phyloP scores from a whole-genome alignment of 176 grass and related monocot species.

The Aegilops umbellulata region DNA sequence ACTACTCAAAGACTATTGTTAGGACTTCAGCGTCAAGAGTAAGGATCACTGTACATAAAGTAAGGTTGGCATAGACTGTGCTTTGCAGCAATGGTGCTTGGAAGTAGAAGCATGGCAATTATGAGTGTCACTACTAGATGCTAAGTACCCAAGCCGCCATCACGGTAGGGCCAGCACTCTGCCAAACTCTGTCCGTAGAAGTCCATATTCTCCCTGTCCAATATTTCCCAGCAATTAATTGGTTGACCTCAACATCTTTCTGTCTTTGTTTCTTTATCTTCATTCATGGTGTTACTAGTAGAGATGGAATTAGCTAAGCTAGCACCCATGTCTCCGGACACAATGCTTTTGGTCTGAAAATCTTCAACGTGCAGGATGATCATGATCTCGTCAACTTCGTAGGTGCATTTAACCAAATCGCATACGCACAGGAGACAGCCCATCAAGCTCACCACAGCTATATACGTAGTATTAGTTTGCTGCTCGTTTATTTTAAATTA shows the following conservation, averaged over 20 bases:
- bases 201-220: not conserved
- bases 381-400: not conserved
- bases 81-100: slow-evolving; percentile 39
- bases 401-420: not conserved
- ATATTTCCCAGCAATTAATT: not conserved
- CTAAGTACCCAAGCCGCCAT: not conserved
- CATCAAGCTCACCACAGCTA: slow-evolving; percentile 22
- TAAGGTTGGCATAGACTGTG: slow-evolving; percentile 38
- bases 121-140: not conserved
- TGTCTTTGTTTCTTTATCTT: too few species aligned
- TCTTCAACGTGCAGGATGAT: not conserved
- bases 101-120: slow-evolving; percentile 38
- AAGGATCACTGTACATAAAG: slow-evolving; percentile 34
- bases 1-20: slow-evolving; percentile 16
- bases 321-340: not conserved
- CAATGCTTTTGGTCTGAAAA: not conserved
- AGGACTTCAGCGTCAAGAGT: slow-evolving; percentile 12
- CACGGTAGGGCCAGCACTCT: slow-evolving; percentile 3
- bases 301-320: too few species aligned
- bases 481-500: not conserved
- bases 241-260: not conserved
- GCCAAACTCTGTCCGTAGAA: not conserved
- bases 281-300: too few species aligned
- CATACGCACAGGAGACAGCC: not conserved
- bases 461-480: not conserved